phyloP scores from a whole-genome alignment of 768 basidiomycete genomes.

The Pleurotus platypus region DNA sequence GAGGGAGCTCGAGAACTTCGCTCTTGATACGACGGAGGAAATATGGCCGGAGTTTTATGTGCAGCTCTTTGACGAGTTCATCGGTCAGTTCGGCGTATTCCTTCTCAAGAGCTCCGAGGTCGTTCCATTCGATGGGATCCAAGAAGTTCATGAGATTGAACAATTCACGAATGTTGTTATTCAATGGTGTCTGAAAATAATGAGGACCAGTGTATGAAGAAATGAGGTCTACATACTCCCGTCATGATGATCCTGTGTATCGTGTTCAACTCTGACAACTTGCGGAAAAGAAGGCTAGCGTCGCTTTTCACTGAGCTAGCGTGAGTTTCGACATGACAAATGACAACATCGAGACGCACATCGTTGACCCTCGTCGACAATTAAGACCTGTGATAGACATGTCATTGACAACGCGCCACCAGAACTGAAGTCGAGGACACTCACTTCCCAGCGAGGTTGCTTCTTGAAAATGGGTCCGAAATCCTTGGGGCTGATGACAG shows the following conservation, averaged over 20 bases:
- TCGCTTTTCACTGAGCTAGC: conserved; percentile 74
- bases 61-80: conserved; percentile 77
- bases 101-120: conserved; percentile 70
- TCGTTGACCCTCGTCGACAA: conserved; percentile 92
- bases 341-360: conserved; percentile 43
- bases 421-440: not conserved
- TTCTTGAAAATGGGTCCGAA: conserved; percentile 73
- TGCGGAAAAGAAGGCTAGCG: conserved; percentile 72
- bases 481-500: conserved; percentile 66
- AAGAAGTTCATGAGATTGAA: conserved; percentile 98
- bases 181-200: conserved; percentile 73
- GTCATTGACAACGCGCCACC: not conserved
- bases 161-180: conserved; percentile 95
- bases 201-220: not conserved
- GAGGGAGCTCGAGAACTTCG: conserved; percentile 87
- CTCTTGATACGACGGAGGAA: conserved; percentile 93
- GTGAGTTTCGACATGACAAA: conserved; percentile 9
- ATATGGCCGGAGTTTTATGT: conserved; percentile 77
- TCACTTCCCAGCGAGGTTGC: conserved; percentile 83
- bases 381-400: conserved; percentile 44
- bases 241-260: conserved; percentile 88
- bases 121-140: conserved; percentile 69
- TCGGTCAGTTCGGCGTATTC: conserved; percentile 78
- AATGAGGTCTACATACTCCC: conserved; percentile 46
- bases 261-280: conserved; percentile 74